Evolutionary conservation across 768 basidiomycete genomes (phyloP), one percentile per base, ranked within the genome.

Genomic region (Royoungia palumana): DNA sequence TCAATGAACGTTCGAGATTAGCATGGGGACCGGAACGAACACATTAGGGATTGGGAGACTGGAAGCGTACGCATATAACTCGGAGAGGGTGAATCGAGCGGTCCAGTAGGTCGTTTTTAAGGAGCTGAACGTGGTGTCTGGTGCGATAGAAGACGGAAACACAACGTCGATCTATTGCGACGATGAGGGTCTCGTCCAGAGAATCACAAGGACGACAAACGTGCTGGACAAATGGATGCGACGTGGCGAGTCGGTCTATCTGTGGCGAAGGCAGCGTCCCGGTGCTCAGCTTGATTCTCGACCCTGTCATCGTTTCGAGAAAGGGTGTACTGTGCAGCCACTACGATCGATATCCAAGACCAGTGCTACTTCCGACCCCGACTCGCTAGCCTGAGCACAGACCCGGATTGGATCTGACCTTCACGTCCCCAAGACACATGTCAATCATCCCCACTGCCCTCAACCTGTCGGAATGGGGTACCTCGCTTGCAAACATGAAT

Each of bases 111-210:
- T 56, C 28, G 75, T 72, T 34, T 70, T 61, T 4, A 85, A 66
- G 2, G 64, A 59, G 10, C 64, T 54, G 19, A 87, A 70, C 5
- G 60, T 58, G 9, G 60, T 51, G 41, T 78, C 70, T 27, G 78
- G 69, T 1, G 50, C 53, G 30, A 60, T 55, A 38, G 72, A 62
- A 5, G 78, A 72, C 2, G 85, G 76, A 45, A 85, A 79, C 20
- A 86, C 63, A 36, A 87, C 46, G 58, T 89, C 84, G 46, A 89
- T 62, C 85, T 88, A 63, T 50, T 24, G 12, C 32, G 28, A 35
- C 20, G n/a, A 46, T 59, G 47, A 62, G 16, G 10, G 44, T 6
- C 21, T 22, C 12, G 14, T 13, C 4, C 20, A 22, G 19, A 4
- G 22, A 5, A 14, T 4, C 17, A 40, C 43, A 43, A 50, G 45